Evolutionary conservation across 345 rosid species (phyloP).

Genomic region (Salix dunnii): DNA sequence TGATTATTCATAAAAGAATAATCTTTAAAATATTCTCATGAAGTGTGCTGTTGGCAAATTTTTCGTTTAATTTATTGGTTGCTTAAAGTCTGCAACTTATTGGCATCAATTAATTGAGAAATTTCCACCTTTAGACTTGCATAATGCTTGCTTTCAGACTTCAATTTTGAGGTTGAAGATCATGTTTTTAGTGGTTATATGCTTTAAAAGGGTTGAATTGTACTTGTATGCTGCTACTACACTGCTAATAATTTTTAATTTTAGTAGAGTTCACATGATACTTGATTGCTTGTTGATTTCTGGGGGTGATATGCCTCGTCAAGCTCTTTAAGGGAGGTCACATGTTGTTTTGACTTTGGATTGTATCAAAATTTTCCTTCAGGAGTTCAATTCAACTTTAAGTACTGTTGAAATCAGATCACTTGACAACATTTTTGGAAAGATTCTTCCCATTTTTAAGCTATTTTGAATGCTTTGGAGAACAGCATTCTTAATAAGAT

Average conservation of each 20-base stretch:
- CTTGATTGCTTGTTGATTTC: background rate
- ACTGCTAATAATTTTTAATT: background rate
- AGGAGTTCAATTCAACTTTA: slow-evolving; percentile 6
- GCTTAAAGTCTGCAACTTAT: background rate
- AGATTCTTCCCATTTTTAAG: background rate
- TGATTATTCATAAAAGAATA: background rate
- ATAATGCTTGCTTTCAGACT: background rate
- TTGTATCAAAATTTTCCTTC: background rate
- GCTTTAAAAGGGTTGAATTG: background rate
- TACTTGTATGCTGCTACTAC: background rate
- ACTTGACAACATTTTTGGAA: background rate
- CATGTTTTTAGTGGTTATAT: slow-evolving; percentile 4
- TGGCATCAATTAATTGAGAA: background rate
- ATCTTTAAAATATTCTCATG: background rate
- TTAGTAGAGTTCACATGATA: background rate
- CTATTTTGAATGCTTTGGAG: background rate
- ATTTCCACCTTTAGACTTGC: background rate
- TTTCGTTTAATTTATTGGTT: background rate
- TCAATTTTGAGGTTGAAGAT: background rate
- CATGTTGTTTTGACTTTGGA: background rate
- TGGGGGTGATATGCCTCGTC: background rate
- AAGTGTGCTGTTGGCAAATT: background rate
- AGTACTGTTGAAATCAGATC: background rate
- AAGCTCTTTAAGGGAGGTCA: too few relatives aligned
- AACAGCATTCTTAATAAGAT: background rate